A percentile compares a stretch with the other conserved stretches of the same genome.
Evolutionary conservation across 306 rosid genomes (phyloP).

Genomic region (Boehmeria nivea): DNA sequence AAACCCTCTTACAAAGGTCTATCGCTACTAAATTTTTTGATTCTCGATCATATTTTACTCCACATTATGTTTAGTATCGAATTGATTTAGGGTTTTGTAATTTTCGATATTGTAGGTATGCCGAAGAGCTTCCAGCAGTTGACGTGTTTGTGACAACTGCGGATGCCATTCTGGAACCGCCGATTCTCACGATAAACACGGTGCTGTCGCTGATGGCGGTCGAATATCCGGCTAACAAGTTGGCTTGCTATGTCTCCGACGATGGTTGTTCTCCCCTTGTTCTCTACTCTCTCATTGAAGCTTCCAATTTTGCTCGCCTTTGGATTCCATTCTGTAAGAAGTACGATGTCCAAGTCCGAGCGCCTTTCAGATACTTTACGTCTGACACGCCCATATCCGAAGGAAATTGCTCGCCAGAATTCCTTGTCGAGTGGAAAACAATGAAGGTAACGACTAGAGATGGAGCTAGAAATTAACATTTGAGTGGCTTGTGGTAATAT

Average conservation of each 20-base stretch:
- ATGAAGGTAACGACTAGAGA: constrained; percentile 51
- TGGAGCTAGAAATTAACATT: too few relatives aligned
- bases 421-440: constrained; percentile 9
- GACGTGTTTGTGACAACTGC: constrained; percentile 75
- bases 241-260: constrained; percentile 72
- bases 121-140: constrained; percentile 41
- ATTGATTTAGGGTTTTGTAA: too few relatives aligned
- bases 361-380: constrained; percentile 50
- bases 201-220: constrained; percentile 55
- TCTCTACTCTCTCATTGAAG: constrained; percentile 49
- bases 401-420: neutral
- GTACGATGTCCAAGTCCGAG: constrained; percentile 40
- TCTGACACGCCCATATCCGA: neutral
- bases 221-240: constrained; percentile 53
- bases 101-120: neutral
- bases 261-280: constrained; percentile 55
- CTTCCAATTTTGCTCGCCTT: constrained; percentile 44
- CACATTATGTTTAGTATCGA: too few relatives aligned
- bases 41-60: too few relatives aligned
- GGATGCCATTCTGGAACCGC: constrained; percentile 49
- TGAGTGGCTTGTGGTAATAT: too few relatives aligned
- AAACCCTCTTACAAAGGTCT: constrained; percentile 30
- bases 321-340: constrained; percentile 67
- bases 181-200: constrained; percentile 54
- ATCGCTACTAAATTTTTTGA: too few relatives aligned